Conservation (phyloP, 139 green algal species). For the Picochlorum costavermella region DNA sequence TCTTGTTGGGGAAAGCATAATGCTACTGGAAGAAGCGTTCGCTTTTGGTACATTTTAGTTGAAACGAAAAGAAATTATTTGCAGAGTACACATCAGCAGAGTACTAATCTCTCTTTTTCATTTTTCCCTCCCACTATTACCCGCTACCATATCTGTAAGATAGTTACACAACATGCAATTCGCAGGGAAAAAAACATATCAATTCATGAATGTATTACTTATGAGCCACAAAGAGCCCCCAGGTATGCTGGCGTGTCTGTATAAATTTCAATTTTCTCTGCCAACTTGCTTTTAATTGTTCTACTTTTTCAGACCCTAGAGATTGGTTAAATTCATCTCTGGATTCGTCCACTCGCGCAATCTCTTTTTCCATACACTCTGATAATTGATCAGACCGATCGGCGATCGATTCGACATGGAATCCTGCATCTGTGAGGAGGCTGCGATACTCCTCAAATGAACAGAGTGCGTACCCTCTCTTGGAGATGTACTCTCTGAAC, state of each 20-base stretch:
- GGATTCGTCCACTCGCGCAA: slow-evolving; percentile 14
- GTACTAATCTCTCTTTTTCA: neutral
- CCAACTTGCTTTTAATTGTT: slow-evolving; percentile 30
- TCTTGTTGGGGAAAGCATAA: slow-evolving; percentile 3
- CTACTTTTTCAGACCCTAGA: slow-evolving; percentile 3
- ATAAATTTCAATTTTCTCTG: slow-evolving; percentile 60
- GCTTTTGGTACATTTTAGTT: neutral
- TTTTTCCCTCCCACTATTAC: neutral
- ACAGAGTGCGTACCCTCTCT: slow-evolving; percentile 58
- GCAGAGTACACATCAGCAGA: neutral
- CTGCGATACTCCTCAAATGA: slow-evolving; percentile 34
- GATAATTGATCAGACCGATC: slow-evolving; percentile 7
- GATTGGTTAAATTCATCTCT: slow-evolving; percentile 33
- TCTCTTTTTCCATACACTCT: slow-evolving; percentile 6
- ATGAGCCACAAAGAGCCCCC: slow-evolving; percentile 47
- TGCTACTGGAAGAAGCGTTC: neutral
- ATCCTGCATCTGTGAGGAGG: slow-evolving; percentile 52
- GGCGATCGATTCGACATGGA: slow-evolving; percentile 36
- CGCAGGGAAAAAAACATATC: slow-evolving; percentile 5
- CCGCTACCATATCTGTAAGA: neutral
- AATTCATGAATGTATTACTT: slow-evolving; percentile 9
- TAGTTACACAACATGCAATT: neutral
- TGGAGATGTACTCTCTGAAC: slow-evolving; percentile 51
- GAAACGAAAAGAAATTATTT: slow-evolving; percentile 7
- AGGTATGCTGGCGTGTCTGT: slow-evolving; percentile 49